Conservation (phyloP, 164 flowering plant species). For the Taxillus chinensis region DNA sequence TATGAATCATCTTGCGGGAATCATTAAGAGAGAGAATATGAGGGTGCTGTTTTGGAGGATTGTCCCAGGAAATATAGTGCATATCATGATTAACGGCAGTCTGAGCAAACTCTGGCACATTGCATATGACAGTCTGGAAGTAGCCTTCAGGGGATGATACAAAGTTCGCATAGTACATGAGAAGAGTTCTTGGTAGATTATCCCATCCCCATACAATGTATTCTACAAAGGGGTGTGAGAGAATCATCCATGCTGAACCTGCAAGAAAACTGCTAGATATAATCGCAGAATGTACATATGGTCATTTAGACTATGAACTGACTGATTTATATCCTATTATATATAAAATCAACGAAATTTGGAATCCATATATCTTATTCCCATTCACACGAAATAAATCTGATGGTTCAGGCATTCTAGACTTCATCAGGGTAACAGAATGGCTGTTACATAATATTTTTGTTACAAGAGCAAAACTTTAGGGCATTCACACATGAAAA, state of each 20-base stretch:
- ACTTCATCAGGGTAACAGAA: too few relatives aligned
- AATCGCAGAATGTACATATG: background rate
- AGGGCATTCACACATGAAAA: too few relatives aligned
- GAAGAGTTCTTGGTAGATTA: conserved; percentile 70
- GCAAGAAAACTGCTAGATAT: conserved; percentile 11
- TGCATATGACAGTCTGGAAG: conserved; percentile 79
- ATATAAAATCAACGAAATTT: too few relatives aligned
- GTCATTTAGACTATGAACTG: background rate
- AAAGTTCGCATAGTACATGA: conserved; percentile 82
- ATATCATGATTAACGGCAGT: conserved; percentile 65
- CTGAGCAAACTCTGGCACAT: conserved; percentile 49
- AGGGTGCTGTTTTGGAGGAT: conserved; percentile 75
- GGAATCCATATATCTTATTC: too few relatives aligned
- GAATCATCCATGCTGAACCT: conserved; percentile 92
- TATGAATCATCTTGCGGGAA: conserved; percentile 41
- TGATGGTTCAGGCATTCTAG: too few relatives aligned
- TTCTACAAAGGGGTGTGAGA: conserved; percentile 66
- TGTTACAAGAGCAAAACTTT: too few relatives aligned
- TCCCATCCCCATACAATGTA: conserved; percentile 82
- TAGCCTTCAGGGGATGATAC: conserved; percentile 87
- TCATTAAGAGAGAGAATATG: conserved; percentile 51
- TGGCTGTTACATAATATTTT: too few relatives aligned
- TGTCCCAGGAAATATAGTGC: conserved; percentile 82
- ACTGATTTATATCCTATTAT: too few relatives aligned
- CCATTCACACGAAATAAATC: too few relatives aligned